Evolutionary conservation across 768 basidiomycete genomes (phyloP), one percentile per base, ranked within the genome.

Genomic region (Lentinula raphanica): DNA sequence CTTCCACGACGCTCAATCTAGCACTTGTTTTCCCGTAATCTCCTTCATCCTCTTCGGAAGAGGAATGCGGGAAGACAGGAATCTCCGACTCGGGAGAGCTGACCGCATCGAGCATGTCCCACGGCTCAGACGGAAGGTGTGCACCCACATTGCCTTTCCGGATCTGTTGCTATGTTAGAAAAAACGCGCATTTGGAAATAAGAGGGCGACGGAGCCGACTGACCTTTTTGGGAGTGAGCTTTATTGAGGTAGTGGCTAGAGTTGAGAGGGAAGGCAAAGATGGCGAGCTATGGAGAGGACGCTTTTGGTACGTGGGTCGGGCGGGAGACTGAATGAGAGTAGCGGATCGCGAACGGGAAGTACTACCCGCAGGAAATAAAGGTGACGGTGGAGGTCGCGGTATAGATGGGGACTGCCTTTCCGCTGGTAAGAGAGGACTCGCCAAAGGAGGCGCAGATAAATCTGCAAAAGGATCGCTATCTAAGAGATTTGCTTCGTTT

Each of bases 401-500:
- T 27, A 60, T 36, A 27, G 58, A 54, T 31, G 60, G 58, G 19
- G 59, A 56, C 17, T 59, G 32, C 55, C 56, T 54, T 56, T 48
- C 58, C 39, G 46, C 51, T 44, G 53, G 32, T 35, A 35, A 59
- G 36, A 58, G 45, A n/a, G 58, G 58, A 23, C 67, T 64, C 36
- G 62, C 60, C n/a, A 69, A 54, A 36, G 48, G 60, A 3, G 54
- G 42, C 6, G 59, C 64, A 0, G 77, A 72, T 13, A 86, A 73
- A 60, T 85, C 82, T 21, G 88, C 88, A 63, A 90, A 90, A 1
- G 88, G 88, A 64, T 90, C 88, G 53, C 86, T 83, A 63, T 89
- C 88, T 25, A 87, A 72, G 19, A 88, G 75, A 60, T 44, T 39
- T 73, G 78, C n/a, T 31, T 44, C 49, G 50, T 23, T 46, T 46